Evolutionary conservation across 108 stramenopile species (phyloP).

Genomic region (Nitzschia sp.): DNA sequence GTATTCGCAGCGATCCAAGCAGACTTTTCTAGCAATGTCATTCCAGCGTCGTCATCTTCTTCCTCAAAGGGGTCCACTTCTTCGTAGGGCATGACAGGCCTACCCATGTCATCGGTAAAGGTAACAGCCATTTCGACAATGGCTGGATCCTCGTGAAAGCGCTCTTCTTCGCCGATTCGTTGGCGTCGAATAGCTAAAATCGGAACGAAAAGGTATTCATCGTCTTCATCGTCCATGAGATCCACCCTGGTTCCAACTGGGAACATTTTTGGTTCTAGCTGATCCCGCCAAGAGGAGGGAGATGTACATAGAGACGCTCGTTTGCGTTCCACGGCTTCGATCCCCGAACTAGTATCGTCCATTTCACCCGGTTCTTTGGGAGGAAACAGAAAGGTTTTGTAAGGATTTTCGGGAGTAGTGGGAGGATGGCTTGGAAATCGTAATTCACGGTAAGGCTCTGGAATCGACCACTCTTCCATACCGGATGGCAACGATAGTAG

Average conservation of each 20-base stretch:
- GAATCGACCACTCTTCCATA: constrained; percentile 75
- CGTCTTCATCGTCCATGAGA: constrained; percentile 10
- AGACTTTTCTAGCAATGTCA: constrained; percentile 31
- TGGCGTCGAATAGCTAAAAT: constrained; percentile 74
- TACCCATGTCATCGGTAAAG: constrained; percentile 46
- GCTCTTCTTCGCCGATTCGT: constrained; percentile 76
- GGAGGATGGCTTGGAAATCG: constrained; percentile 42
- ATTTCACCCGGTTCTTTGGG: neutral
- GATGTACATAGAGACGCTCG: neutral
- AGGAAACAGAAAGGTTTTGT: constrained; percentile 16
- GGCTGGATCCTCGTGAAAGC: constrained; percentile 82
- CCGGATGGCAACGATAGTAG: constrained; percentile 46
- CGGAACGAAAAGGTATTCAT: constrained; percentile 57
- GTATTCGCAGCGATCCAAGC: constrained; percentile 25
- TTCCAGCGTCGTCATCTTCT: constrained; percentile 40
- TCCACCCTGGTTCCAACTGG: neutral
- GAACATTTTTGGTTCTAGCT: constrained; percentile 5
- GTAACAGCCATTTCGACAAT: constrained; percentile 67
- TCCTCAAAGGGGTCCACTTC: constrained; percentile 39
- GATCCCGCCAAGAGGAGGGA: neutral
- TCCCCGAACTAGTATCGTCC: constrained; percentile 15
- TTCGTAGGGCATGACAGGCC: constrained; percentile 42
- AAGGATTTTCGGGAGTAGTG: neutral
- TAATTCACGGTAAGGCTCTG: constrained; percentile 48
- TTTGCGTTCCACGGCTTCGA: constrained; percentile 31